phyloP scores from a whole-genome alignment of 768 basidiomycete genomes.

The Mycena maculata region DNA sequence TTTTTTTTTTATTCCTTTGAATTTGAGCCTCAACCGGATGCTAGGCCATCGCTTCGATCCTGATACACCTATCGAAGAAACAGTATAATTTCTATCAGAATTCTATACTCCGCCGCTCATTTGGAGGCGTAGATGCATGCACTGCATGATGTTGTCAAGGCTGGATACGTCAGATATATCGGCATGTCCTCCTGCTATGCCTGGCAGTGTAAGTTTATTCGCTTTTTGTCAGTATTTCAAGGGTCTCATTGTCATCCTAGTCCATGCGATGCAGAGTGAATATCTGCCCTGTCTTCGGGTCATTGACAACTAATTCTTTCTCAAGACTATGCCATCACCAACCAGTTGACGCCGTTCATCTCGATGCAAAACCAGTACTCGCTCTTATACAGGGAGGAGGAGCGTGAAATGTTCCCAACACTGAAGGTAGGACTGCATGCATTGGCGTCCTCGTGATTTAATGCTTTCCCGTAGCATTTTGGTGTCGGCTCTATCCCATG shows the following conservation, averaged over 20 bases:
- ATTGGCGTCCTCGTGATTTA: background rate
- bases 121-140: slow-evolving; percentile 65
- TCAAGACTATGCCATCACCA: slow-evolving; percentile 68
- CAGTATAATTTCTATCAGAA: slow-evolving; percentile 42
- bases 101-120: background rate
- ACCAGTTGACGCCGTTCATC: slow-evolving; percentile 70
- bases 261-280: slow-evolving; percentile 68
- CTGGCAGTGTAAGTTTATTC: slow-evolving; percentile 58
- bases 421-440: slow-evolving; percentile 50
- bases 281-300: slow-evolving; percentile 3
- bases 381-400: slow-evolving; percentile 73
- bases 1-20: slow-evolving; percentile 33
- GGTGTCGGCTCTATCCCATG: slow-evolving; percentile 58
- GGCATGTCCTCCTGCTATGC: slow-evolving; percentile 69
- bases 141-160: slow-evolving; percentile 71
- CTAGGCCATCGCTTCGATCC: slow-evolving; percentile 66
- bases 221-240: background rate
- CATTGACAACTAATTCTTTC: background rate
- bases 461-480: slow-evolving; percentile 29
- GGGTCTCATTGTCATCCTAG: slow-evolving; percentile 39
- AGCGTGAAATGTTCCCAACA: slow-evolving; percentile 71
- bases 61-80: slow-evolving; percentile 70
- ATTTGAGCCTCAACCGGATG: background rate
- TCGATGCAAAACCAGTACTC: slow-evolving; percentile 78
- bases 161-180: slow-evolving; percentile 70